Percentiles rank a stretch among this genome's conserved stretches.
phyloP scores from a whole-genome alignment of 768 basidiomycete genomes.

The Coprinopsis sp. region DNA sequence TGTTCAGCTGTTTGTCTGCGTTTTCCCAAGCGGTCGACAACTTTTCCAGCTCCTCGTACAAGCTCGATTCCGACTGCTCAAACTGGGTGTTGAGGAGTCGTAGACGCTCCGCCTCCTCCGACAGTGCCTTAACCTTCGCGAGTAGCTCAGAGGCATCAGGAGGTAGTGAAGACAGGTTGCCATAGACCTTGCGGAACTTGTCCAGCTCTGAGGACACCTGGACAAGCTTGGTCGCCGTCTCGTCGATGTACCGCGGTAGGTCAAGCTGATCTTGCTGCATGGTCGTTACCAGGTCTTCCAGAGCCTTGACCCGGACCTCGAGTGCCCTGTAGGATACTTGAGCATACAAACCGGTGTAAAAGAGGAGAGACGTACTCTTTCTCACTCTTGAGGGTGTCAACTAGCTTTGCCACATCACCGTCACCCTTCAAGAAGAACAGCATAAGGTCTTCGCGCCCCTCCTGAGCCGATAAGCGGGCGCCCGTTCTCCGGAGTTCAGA shows the following conservation, averaged over 20 bases:
- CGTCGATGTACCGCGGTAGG: slow-evolving; percentile 41
- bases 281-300: slow-evolving; percentile 49
- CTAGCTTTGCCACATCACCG: slow-evolving; percentile 46
- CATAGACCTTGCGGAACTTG: slow-evolving; percentile 61
- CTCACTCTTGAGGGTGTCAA: slow-evolving; percentile 48
- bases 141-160: slow-evolving; percentile 50
- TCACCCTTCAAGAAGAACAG: slow-evolving; percentile 60
- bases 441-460: slow-evolving; percentile 68
- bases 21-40: slow-evolving; percentile 84
- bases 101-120: slow-evolving; percentile 60
- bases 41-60: slow-evolving; percentile 83
- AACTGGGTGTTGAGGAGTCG: slow-evolving; percentile 62
- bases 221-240: slow-evolving; percentile 45
- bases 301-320: slow-evolving; percentile 42
- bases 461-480: slow-evolving; percentile 69
- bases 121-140: slow-evolving; percentile 57
- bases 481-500: slow-evolving; percentile 74
- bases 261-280: slow-evolving; percentile 52
- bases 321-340: slow-evolving; percentile 37
- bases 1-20: slow-evolving; percentile 74
- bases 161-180: slow-evolving; percentile 41
- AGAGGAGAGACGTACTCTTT: slow-evolving; percentile 42
- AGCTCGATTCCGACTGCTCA: slow-evolving; percentile 66
- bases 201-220: slow-evolving; percentile 45
- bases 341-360: slow-evolving; percentile 13